Evolutionary conservation across 2,329 filamentous ascomycete species (phyloP), one percentile per base, ranked within the genome.

Genomic region (Aspergillus glaucus): DNA sequence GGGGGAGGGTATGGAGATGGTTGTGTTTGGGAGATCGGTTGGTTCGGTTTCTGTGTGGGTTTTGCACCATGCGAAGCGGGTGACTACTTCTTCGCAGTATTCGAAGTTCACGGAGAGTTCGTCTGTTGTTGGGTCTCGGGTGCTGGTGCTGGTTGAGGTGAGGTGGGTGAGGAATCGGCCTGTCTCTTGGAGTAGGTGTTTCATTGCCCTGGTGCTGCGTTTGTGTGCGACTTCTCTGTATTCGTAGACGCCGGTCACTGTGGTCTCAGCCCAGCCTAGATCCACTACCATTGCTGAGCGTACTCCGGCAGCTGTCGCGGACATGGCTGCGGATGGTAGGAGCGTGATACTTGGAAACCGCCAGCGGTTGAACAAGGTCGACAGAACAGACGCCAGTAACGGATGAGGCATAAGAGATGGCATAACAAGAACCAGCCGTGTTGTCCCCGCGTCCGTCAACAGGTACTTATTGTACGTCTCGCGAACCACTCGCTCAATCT

Each of bases 221-320:
- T 77, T 80, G 47, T 81, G 82, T 14, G 78, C 76, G 1, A 95
- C 81, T 65, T 95, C 90, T 47, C 88, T 84, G 65, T 90, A 95
- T 69, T 98, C 93, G 63, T 91, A 97, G 6, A 97, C 78, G 5
- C 85, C 87, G 0, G 89, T 95, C 19, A 94, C 81, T 0, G 85
- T 79, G 0, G 91, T 95, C 68, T 97, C 93, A 39, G 84, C 79
- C 93, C 93, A 98, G 40, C 92, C 93, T 51, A 98, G 78, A 62
- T 98, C 90, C 34, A 98, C 77, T 0, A 97, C 82, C 39, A 98
- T 68, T 1, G 86, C 89, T n/a, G 88, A 88, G 12, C 93, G 83
- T 37, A 95, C 74, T 0, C 93, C 93, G 5, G 91, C 90, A 6
- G 86, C 86, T 3, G 91, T 80, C 6, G 86, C 76, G 1, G 83